Percentiles rank a stretch among this genome's conserved stretches.
Evolutionary conservation across 2,329 filamentous ascomycete genomes (phyloP).

Genomic region (Pseudonectria foliicola): DNA sequence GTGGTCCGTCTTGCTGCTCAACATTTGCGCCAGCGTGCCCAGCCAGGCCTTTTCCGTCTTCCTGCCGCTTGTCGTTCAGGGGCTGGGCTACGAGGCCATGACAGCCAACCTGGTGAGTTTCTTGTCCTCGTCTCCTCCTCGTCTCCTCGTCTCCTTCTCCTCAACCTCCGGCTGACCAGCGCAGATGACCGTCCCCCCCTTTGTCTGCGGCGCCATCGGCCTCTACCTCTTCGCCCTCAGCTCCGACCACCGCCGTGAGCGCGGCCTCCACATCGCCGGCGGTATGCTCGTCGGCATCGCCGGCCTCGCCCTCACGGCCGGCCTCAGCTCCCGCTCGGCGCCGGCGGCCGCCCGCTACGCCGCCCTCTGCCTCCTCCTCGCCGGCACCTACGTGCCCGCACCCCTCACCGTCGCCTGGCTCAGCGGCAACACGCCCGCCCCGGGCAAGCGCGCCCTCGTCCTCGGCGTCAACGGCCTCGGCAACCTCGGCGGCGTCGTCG

Average conservation of each 20-base stretch:
- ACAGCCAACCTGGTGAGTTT: conserved; percentile 17
- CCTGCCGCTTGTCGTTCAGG: conserved; percentile 20
- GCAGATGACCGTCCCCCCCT: conserved; percentile 22
- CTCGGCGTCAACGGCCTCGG: conserved; percentile 23
- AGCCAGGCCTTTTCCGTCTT: conserved; percentile 21
- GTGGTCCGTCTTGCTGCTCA: conserved; percentile 19
- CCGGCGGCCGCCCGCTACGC: conserved; percentile 19
- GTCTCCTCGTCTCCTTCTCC: neutral
- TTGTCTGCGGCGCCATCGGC: conserved; percentile 20
- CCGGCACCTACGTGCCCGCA: conserved; percentile 19
- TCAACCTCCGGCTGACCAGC: neutral
- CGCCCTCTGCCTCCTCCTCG: conserved; percentile 19
- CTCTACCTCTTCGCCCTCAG: conserved; percentile 20
- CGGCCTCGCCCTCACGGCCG: conserved; percentile 19
- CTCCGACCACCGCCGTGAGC: conserved; percentile 18
- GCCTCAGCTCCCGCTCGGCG: conserved; percentile 13
- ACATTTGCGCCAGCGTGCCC: conserved; percentile 21
- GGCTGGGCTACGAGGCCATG: conserved; percentile 21
- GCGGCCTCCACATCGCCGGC: conserved; percentile 19
- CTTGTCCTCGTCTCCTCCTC: neutral
- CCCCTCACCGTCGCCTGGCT: conserved; percentile 22
- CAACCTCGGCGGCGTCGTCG: conserved; percentile 20
- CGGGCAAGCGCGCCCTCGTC: conserved; percentile 21
- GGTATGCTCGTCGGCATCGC: conserved; percentile 16
- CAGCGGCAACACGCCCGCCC: conserved; percentile 22